Evolutionary conservation across 2,329 filamentous ascomycete genomes (phyloP).

Genomic region (Pyrenophora seminiperda): DNA sequence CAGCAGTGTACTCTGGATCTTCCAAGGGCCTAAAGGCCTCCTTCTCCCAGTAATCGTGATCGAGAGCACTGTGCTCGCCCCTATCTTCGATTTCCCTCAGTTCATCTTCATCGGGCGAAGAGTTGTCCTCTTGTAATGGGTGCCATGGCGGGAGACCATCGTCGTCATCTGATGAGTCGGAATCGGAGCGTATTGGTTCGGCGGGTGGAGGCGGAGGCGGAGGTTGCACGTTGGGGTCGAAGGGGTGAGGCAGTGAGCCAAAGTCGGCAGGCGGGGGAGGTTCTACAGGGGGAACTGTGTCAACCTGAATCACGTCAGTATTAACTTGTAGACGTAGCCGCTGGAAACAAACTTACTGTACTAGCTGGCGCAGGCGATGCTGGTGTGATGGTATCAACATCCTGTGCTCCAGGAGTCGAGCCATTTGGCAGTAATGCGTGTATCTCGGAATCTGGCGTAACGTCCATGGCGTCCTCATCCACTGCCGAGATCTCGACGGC

Average conservation of each 20-base stretch:
- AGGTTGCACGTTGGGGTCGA: conserved; percentile 32
- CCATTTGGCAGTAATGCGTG: conserved; percentile 30
- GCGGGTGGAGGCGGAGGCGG: conserved; percentile 41
- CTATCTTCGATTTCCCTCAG: conserved; percentile 61
- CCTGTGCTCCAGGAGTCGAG: conserved; percentile 23
- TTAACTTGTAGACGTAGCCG: not conserved
- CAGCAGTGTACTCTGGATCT: conserved; percentile 62
- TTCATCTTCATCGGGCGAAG: conserved; percentile 62
- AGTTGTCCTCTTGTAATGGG: conserved; percentile 61
- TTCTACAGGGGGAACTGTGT: conserved; percentile 21
- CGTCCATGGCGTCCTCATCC: conserved; percentile 50
- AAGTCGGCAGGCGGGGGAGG: conserved; percentile 33
- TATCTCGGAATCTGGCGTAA: conserved; percentile 41
- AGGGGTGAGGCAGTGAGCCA: conserved; percentile 14
- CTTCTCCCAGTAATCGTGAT: conserved; percentile 64
- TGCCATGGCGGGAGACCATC: conserved; percentile 55
- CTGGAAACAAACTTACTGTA: conserved; percentile 20
- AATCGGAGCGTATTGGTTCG: conserved; percentile 37
- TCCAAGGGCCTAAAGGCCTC: conserved; percentile 61
- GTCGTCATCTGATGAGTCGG: conserved; percentile 45
- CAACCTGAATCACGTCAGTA: conserved; percentile 13
- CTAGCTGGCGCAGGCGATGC: conserved; percentile 21
- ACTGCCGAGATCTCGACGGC: conserved; percentile 38
- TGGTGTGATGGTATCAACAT: conserved; percentile 18
- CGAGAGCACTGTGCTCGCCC: conserved; percentile 60